Conservation (phyloP, 2,329 filamentous ascomycete genomes). For the Sporothrix variecibatus region DNA sequence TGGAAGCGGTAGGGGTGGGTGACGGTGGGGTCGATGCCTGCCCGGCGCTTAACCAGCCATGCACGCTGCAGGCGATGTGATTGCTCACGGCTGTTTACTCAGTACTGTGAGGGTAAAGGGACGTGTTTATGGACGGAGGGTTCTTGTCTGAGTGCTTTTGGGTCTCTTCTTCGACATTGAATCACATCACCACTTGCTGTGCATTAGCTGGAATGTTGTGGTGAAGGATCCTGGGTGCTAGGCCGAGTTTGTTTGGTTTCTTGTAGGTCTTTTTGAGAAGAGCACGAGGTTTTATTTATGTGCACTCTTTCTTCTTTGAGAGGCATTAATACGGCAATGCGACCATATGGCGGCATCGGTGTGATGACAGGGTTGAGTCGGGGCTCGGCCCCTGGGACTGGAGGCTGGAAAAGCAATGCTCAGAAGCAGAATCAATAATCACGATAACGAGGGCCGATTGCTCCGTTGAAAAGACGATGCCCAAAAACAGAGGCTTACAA, state of each 20-base stretch:
- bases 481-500: not conserved
- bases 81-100: slow-evolving; percentile 5
- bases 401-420: not conserved
- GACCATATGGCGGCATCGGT: slow-evolving; percentile 1
- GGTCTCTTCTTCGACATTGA: not conserved
- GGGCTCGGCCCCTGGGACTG: not conserved
- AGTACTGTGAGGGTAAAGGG: not conserved
- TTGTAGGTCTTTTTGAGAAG: not conserved
- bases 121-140: not conserved
- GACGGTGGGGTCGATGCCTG: slow-evolving; percentile 24
- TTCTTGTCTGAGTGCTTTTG: not conserved
- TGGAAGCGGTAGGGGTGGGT: slow-evolving; percentile 11
- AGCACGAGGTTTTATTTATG: not conserved
- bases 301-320: not conserved
- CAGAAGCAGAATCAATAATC: not conserved
- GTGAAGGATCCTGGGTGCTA: slow-evolving; percentile 1
- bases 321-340: slow-evolving; percentile 6
- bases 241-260: slow-evolving; percentile 1
- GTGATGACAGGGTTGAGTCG: not conserved
- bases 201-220: not conserved
- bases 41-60: slow-evolving; percentile 30
- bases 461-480: not conserved
- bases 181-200: slow-evolving; percentile 6
- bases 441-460: not conserved
- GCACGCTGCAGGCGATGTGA: slow-evolving; percentile 28